Conservation (phyloP, 441 rosid genomes). For the Populus trichocarpa region DNA sequence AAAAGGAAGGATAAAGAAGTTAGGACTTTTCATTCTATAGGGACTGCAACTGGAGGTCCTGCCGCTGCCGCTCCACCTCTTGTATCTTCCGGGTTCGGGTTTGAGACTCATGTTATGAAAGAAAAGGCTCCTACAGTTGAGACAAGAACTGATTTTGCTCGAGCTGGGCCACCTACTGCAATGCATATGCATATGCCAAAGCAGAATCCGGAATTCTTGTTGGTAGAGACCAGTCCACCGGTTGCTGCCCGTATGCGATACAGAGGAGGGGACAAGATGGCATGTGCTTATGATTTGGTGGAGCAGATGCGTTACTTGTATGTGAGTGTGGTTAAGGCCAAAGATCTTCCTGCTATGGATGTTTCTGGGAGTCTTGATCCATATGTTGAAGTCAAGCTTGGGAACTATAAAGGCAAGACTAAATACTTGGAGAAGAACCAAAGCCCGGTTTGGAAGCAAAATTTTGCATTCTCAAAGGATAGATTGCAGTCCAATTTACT, state of each 20-base stretch:
- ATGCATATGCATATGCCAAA: slow-evolving; percentile 66
- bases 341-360: slow-evolving; percentile 42
- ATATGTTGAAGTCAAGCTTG: slow-evolving; percentile 39
- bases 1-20: slow-evolving; percentile 42
- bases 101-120: slow-evolving; percentile 24
- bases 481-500: slow-evolving; percentile 45
- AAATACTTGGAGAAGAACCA: slow-evolving; percentile 35
- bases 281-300: slow-evolving; percentile 49
- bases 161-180: slow-evolving; percentile 40
- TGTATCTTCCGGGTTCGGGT: slow-evolving; percentile 16
- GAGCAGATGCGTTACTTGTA: slow-evolving; percentile 55
- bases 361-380: slow-evolving; percentile 32
- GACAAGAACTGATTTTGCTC: slow-evolving; percentile 62
- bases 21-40: slow-evolving; percentile 68
- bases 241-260: slow-evolving; percentile 68
- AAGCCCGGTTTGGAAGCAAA: slow-evolving; percentile 45
- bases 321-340: slow-evolving; percentile 44
- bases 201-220: slow-evolving; percentile 61
- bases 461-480: slow-evolving; percentile 46
- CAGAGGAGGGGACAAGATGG: slow-evolving; percentile 62
- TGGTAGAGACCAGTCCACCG: slow-evolving; percentile 80
- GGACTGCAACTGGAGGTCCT: slow-evolving; percentile 28
- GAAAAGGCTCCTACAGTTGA: slow-evolving; percentile 41
- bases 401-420: slow-evolving; percentile 37
- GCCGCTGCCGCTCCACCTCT: slow-evolving; percentile 31